A percentile compares a stretch with the other conserved stretches of the same genome.
phyloP scores from a whole-genome alignment of 2,329 filamentous ascomycete species.

The Neophaeococcomyces mojaviensis region DNA sequence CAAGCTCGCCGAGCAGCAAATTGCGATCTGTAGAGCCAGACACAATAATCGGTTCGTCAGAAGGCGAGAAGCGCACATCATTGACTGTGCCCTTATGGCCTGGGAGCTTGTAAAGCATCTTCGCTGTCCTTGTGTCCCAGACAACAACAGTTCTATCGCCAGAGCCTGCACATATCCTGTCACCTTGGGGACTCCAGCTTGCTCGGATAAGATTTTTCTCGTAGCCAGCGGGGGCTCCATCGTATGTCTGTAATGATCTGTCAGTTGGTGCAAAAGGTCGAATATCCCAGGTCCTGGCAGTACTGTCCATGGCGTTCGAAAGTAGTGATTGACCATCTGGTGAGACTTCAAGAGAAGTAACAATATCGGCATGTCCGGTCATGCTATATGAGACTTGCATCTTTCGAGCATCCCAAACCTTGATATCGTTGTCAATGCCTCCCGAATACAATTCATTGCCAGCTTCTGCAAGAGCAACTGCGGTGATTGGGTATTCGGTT shows the following conservation, averaged over 20 bases:
- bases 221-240: constrained; percentile 77
- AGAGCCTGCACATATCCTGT: constrained; percentile 79
- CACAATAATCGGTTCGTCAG: constrained; percentile 75
- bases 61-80: constrained; percentile 82
- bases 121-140: constrained; percentile 83
- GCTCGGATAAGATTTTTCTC: constrained; percentile 89
- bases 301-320: constrained; percentile 90
- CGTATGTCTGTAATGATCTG: constrained; percentile 76
- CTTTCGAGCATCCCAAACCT: constrained; percentile 94
- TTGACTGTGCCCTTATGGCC: constrained; percentile 95
- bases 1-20: constrained; percentile 73
- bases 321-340: constrained; percentile 85
- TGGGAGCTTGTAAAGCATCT: constrained; percentile 87
- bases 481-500: constrained; percentile 86
- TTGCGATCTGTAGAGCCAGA: constrained; percentile 85
- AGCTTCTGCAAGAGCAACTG: constrained; percentile 82
- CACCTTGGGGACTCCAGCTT: constrained; percentile 81
- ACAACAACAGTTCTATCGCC: constrained; percentile 86
- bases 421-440: constrained; percentile 94
- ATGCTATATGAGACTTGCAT: constrained; percentile 81
- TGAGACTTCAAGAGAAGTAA: constrained; percentile 84
- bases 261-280: constrained; percentile 87
- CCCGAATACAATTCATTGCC: constrained; percentile 93
- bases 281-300: constrained; percentile 92
- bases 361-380: constrained; percentile 81